Base-by-base conservation (phyloP, 768 basidiomycete species). In the Rhodotorula taiwanensis region DNA sequence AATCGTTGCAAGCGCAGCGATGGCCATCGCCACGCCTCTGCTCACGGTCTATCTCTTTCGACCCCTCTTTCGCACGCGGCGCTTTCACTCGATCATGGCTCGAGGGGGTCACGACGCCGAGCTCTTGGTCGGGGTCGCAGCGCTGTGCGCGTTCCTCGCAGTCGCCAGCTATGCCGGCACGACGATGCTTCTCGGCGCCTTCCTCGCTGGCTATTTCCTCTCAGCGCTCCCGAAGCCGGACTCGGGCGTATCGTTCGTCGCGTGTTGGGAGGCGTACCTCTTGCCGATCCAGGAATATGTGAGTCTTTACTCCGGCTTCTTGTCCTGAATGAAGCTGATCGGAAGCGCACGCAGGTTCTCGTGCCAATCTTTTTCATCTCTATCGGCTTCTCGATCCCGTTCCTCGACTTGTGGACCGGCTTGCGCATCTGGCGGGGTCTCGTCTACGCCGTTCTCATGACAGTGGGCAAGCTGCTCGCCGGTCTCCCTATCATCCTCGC, bases 281-380 rank as follows among this genome's bases (percentile, higher is more conserved):
- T 61, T 65, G 49, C 79, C 79, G 21, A 47, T 80, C 23, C 75
- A 80, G 53, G 67, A 76, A 48, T 72, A 73, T 48, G 51, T 58
- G 34, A 20, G 56, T 53, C 30, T 54, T 43, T 18, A 28, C 44
- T 31, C 27, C 15, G 13, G 8, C 39, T 28, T 21, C 21, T 2
- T 21, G 18, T 21, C 25, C 20, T 3, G 5, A 3, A 4, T 13
- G 6, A 14, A 15, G n/a, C 51, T 52, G 33, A 36, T 10, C 15
- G 0, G 47, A n/a, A 11, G 13, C 27, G 15, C 4, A 8, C 33
- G 31, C 64, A 66, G 56, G 67, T 86, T 41, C 76, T 86, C 30
- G 78, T 80, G 0, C 85, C 86, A 2, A 72, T 86, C 4, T 86
- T 86, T 77, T 86, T 86, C 64, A 82, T 74, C 10, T 83, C 83